Conservation (phyloP, 805 yeast genomes). For the Metschnikowia drakensbergensis region DNA sequence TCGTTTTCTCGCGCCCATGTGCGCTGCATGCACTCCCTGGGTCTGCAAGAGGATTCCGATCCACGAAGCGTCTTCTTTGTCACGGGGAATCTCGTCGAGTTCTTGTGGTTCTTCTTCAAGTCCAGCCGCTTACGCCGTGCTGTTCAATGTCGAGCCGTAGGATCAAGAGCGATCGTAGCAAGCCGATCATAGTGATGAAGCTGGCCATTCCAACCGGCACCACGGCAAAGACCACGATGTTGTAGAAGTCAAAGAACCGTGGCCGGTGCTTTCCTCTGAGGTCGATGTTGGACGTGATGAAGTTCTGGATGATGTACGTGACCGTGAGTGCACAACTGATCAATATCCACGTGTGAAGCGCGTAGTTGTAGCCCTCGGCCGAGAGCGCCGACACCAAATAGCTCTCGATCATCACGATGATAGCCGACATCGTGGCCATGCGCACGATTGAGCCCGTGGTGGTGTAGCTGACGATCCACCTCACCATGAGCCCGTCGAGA, state of each 20-base stretch:
- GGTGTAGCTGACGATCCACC: slow-evolving; percentile 92
- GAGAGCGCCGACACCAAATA: slow-evolving; percentile 58
- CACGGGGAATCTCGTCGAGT: not conserved
- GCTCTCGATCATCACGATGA: slow-evolving; percentile 67
- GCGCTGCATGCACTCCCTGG: not conserved
- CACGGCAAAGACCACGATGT: slow-evolving; percentile 91
- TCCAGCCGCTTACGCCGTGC: slow-evolving; percentile 4
- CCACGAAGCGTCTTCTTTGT: no score
- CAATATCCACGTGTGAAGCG: slow-evolving; percentile 86
- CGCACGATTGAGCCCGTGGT: slow-evolving; percentile 85
- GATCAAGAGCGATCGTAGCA: slow-evolving; percentile 70
- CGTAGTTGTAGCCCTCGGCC: slow-evolving; percentile 67
- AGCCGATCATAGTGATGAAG: slow-evolving; percentile 84
- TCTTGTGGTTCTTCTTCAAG: not conserved
- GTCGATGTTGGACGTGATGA: slow-evolving; percentile 74
- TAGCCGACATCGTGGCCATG: slow-evolving; percentile 75
- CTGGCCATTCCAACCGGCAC: slow-evolving; percentile 97
- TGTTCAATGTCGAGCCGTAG: slow-evolving; percentile 58
- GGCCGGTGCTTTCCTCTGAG: slow-evolving; percentile 43
- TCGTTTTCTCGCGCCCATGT: not conserved
- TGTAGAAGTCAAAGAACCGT: slow-evolving; percentile 80
- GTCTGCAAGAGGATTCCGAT: no score
- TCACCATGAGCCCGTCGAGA: slow-evolving; percentile 81
- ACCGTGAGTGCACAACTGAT: slow-evolving; percentile 82
- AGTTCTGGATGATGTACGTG: slow-evolving; percentile 80